Percentiles rank a stretch among this genome's conserved stretches.
Evolutionary conservation across 345 rosid genomes (phyloP).

Genomic region (Orychophragmus violaceus): DNA sequence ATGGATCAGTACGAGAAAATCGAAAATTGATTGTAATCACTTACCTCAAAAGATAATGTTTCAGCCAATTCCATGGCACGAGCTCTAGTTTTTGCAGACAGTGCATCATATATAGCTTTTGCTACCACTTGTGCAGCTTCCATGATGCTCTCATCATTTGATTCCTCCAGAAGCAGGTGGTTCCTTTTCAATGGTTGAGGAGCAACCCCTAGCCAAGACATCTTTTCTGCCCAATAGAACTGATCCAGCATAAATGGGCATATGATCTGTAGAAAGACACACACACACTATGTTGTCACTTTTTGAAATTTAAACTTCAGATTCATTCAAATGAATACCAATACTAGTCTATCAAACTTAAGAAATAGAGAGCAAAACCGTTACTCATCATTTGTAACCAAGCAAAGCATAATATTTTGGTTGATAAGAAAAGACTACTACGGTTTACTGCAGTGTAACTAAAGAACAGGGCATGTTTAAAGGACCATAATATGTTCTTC

Average conservation of each 20-base stretch:
- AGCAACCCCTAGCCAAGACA: slow-evolving; percentile 89
- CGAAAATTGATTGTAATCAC: not conserved
- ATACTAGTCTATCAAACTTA: not conserved
- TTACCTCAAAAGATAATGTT: slow-evolving; percentile 66
- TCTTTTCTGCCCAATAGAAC: slow-evolving; percentile 93
- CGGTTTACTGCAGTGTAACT: not conserved
- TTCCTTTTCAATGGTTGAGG: slow-evolving; percentile 63
- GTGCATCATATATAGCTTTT: slow-evolving; percentile 47
- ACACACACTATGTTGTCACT: not conserved
- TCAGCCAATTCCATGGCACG: slow-evolving; percentile 49
- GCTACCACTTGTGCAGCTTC: slow-evolving; percentile 50
- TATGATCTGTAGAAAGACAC: slow-evolving; percentile 42
- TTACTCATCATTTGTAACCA: not conserved
- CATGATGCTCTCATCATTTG: slow-evolving; percentile 31
- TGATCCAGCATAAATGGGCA: slow-evolving; percentile 90
- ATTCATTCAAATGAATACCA: not conserved
- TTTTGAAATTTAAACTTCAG: not conserved
- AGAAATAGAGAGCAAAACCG: not conserved
- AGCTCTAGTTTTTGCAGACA: slow-evolving; percentile 44
- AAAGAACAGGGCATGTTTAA: not conserved
- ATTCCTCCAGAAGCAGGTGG: slow-evolving; percentile 44
- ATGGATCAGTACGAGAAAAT: not conserved
- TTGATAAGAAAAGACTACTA: not conserved
- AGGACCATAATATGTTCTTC: not conserved
- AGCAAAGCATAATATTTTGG: not conserved